These are phyloP conservation scores for Pichia pseudocactophila DNA, from an alignment of 805 yeast genomes.

Conservation along the genomic window DNA sequence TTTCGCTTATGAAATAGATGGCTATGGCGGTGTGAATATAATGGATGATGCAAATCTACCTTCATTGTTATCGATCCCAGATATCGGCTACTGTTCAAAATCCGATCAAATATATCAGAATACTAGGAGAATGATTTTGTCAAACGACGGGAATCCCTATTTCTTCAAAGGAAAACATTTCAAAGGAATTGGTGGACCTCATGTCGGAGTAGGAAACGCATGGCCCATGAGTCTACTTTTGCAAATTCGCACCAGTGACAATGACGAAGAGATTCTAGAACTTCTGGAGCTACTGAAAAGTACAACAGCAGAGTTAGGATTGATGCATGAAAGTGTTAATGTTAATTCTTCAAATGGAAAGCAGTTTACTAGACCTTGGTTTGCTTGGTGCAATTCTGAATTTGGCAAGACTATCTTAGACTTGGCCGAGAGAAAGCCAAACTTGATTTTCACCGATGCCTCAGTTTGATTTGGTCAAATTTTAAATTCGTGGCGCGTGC, in stretches of 20 bases:
- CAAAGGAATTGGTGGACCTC: constrained; percentile 87
- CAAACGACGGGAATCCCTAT: constrained; percentile 70
- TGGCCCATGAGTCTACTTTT: constrained; percentile 89
- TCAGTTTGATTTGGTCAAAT: background rate
- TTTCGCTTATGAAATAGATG: constrained; percentile 84
- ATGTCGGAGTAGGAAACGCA: constrained; percentile 68
- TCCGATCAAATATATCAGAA: constrained; percentile 60
- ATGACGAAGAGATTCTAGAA: constrained; percentile 56
- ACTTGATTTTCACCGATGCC: constrained; percentile 48
- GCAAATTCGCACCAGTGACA: constrained; percentile 63
- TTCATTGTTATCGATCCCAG: constrained; percentile 71
- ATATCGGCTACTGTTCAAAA: constrained; percentile 50
- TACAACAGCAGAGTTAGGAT: constrained; percentile 66
- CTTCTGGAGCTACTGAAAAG: constrained; percentile 43
- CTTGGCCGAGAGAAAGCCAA: constrained; percentile 64
- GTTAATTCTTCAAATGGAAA: constrained; percentile 44
- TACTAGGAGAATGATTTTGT: constrained; percentile 68
- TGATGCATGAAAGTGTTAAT: constrained; percentile 75
- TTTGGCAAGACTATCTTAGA: constrained; percentile 81
- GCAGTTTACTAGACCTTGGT: constrained; percentile 76
- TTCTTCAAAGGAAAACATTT: constrained; percentile 53
- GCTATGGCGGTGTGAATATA: constrained; percentile 60
- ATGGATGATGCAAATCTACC: constrained; percentile 95
- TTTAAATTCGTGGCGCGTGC: background rate
- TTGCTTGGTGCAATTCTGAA: constrained; percentile 90